Conservation (phyloP, 225 moss, liverwort and hornwort species). For the Physcomitrium patens region DNA sequence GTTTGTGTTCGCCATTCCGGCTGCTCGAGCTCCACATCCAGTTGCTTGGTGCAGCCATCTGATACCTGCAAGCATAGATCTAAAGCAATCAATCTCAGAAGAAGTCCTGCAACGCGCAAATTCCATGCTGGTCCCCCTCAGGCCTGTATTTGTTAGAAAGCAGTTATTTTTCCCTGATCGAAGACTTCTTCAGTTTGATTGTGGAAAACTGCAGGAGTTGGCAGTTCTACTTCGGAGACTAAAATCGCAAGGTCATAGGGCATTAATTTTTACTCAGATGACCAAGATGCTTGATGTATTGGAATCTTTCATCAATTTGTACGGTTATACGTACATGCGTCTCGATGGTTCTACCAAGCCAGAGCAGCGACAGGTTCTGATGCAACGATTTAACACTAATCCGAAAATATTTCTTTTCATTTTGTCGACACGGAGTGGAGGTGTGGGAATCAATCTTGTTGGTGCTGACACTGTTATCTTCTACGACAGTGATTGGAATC, state of each 20-base stretch:
- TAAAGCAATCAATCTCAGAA: constrained; percentile 28
- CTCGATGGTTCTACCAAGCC: constrained; percentile 98
- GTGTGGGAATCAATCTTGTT: constrained; percentile 93
- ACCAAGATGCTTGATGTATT: constrained; percentile 95
- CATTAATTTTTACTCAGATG: constrained; percentile 98
- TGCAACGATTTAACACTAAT: constrained; percentile 98
- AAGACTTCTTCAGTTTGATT: constrained; percentile 95
- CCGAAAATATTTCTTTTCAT: constrained; percentile 96
- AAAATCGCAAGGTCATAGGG: constrained; percentile 91
- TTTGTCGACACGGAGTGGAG: constrained; percentile 92
- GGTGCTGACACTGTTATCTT: constrained; percentile 99
- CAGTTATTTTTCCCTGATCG: constrained; percentile 97
- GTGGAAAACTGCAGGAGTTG: constrained; percentile 91
- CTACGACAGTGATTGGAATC: constrained; percentile 99
- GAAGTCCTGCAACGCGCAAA: constrained; percentile 55
- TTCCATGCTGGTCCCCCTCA: constrained; percentile 66
- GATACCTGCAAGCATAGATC: constrained; percentile 28
- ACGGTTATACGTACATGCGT: constrained; percentile 97
- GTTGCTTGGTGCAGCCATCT: constrained; percentile 84
- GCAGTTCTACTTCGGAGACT: constrained; percentile 77
- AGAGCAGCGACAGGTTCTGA: constrained; percentile 92
- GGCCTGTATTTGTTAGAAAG: constrained; percentile 79
- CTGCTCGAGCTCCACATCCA: constrained; percentile 80
- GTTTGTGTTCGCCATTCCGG: constrained; percentile 92
- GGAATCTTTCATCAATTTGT: constrained; percentile 94